Evolutionary conservation across 371 early-diverging fungal species (phyloP).

Genomic region (Zancudomyces culisetae): DNA sequence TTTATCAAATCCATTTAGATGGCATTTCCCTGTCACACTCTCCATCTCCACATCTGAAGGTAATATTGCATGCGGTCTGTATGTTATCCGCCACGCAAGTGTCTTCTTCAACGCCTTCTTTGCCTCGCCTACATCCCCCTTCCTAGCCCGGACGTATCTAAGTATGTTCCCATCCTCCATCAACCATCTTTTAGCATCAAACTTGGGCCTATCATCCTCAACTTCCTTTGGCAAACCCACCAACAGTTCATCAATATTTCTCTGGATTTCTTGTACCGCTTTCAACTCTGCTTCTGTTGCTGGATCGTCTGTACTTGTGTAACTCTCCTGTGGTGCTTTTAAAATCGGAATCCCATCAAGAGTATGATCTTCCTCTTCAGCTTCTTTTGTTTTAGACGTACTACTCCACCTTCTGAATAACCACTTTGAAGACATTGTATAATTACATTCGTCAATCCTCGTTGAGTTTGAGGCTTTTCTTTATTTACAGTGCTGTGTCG

Average conservation of each 20-base stretch:
- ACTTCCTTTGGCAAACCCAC: conserved; percentile 14
- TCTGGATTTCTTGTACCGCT: conserved; percentile 6
- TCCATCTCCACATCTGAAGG: conserved; percentile 53
- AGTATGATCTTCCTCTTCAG: background rate
- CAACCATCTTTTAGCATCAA: conserved; percentile 14
- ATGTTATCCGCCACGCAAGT: conserved; percentile 53
- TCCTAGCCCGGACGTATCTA: conserved; percentile 50
- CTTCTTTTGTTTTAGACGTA: no score
- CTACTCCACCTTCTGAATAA: no score
- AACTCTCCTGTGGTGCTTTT: background rate
- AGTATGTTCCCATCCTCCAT: conserved; percentile 34
- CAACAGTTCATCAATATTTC: conserved; percentile 8
- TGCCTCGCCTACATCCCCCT: conserved; percentile 44
- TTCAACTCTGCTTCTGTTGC: background rate
- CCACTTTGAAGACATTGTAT: no score
- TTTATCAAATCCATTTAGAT: conserved; percentile 52
- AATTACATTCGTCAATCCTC: no score
- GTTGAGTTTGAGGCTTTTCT: no score
- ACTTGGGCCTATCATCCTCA: conserved; percentile 6
- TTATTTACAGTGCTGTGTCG: no score
- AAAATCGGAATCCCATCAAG: background rate
- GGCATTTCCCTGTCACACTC: conserved; percentile 66
- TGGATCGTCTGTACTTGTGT: background rate
- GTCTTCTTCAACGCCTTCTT: conserved; percentile 41
- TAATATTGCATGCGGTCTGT: conserved; percentile 48